phyloP scores from a whole-genome alignment of 768 basidiomycete species.

The Artomyces pyxidatus region DNA sequence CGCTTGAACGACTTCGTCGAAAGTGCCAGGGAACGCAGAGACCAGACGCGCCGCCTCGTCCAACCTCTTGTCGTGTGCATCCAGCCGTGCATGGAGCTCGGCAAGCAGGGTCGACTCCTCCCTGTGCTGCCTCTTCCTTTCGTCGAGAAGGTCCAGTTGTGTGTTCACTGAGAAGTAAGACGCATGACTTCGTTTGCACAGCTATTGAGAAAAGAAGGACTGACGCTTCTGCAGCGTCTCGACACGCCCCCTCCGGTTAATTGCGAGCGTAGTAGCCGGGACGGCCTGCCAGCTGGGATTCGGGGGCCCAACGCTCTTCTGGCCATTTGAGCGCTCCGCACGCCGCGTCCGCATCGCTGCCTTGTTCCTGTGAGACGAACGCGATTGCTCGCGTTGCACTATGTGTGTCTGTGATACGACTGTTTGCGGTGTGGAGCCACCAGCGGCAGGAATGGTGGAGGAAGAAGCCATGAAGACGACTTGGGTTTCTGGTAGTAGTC shows the following conservation, averaged over 20 bases:
- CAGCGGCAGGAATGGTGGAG: too few species aligned
- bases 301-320: neutral
- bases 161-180: neutral
- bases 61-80: neutral
- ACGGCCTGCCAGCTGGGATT: neutral
- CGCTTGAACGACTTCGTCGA: neutral
- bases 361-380: neutral
- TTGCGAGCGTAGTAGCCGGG: neutral
- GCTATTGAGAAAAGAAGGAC: neutral
- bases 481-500: too few species aligned
- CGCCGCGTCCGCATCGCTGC: neutral
- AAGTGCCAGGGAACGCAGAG: neutral
- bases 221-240: neutral
- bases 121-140: neutral
- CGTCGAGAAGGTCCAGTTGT: neutral
- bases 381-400: neutral
- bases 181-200: neutral
- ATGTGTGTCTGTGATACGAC: neutral
- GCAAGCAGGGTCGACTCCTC: neutral
- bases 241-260: neutral
- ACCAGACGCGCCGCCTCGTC: neutral
- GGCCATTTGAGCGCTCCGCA: neutral
- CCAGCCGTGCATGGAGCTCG: neutral
- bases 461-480: too few species aligned
- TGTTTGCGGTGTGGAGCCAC: too few species aligned